phyloP scores from a whole-genome alignment of 2,329 filamentous ascomycete genomes.

The Aspergillus fischeri region DNA sequence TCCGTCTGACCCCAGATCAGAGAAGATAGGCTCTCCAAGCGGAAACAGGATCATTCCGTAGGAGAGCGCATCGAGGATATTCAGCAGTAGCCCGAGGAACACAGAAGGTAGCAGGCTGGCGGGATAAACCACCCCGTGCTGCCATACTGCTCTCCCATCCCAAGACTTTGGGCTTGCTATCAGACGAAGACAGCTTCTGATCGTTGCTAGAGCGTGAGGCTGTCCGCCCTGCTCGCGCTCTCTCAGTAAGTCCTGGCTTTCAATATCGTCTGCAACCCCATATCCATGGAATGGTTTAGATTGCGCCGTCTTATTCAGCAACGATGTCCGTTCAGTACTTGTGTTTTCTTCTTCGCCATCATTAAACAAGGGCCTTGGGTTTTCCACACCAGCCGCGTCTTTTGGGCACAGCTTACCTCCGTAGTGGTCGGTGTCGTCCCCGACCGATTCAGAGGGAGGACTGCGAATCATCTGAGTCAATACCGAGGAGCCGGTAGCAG shows the following conservation, averaged over 20 bases:
- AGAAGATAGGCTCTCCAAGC: slow-evolving; percentile 79
- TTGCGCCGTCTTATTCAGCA: slow-evolving; percentile 27
- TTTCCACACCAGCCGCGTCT: slow-evolving; percentile 12
- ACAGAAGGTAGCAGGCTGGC: slow-evolving; percentile 76
- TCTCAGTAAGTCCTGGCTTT: slow-evolving; percentile 20
- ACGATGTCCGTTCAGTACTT: slow-evolving; percentile 34
- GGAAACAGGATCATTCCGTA: slow-evolving; percentile 98
- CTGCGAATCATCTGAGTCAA: slow-evolving; percentile 50
- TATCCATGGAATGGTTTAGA: slow-evolving; percentile 28
- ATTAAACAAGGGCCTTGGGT: slow-evolving; percentile 1
- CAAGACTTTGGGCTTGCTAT: slow-evolving; percentile 65
- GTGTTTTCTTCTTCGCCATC: slow-evolving; percentile 14
- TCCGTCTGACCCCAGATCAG: slow-evolving; percentile 80
- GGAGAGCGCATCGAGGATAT: slow-evolving; percentile 89
- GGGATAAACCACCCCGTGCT: slow-evolving; percentile 62
- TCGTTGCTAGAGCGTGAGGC: slow-evolving; percentile 14
- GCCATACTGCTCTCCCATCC: slow-evolving; percentile 63
- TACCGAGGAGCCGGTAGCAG: slow-evolving; percentile 40
- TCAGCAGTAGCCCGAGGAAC: slow-evolving; percentile 80
- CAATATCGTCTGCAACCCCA: slow-evolving; percentile 28
- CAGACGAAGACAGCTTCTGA: slow-evolving; percentile 24
- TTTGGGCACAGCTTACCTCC: slow-evolving; percentile 7
- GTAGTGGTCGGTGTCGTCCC: slow-evolving; percentile 11
- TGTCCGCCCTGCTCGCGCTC: slow-evolving; percentile 12
- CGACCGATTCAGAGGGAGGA: slow-evolving; percentile 28